phyloP scores from a whole-genome alignment of 441 rosid species.

The Adansonia grandidieri region DNA sequence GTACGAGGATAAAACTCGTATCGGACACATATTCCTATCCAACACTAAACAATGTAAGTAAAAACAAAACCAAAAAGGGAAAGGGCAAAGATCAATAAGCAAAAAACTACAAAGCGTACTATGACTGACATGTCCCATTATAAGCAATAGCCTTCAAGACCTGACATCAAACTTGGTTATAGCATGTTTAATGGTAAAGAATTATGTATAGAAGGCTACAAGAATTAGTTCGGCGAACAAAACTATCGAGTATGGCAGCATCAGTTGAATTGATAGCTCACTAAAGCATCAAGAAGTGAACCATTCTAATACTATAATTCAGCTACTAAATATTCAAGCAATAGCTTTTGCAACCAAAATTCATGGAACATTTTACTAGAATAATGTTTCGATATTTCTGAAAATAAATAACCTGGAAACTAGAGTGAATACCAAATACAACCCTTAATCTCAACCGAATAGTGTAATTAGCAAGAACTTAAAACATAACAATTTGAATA shows the following conservation, averaged over 20 bases:
- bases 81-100: not conserved
- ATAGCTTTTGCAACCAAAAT: not conserved
- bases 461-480: not conserved
- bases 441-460: slow-evolving; percentile 4
- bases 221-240: not conserved
- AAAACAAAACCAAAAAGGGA: not conserved
- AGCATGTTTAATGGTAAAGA: not conserved
- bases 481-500: not conserved
- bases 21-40: no score
- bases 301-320: not conserved
- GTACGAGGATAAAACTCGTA: no score
- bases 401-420: not conserved
- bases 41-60: not conserved
- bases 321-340: not conserved
- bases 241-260: not conserved
- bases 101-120: not conserved
- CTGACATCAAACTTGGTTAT: not conserved
- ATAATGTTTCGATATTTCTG: not conserved
- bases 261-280: not conserved
- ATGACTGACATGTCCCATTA: not conserved
- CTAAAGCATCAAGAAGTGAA: not conserved
- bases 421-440: not conserved
- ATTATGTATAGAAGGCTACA: not conserved
- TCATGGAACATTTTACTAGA: not conserved
- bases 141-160: not conserved